Evolutionary conservation across 176 grass and related monocot genomes (phyloP).

Genomic region (Guadua angustifolia): DNA sequence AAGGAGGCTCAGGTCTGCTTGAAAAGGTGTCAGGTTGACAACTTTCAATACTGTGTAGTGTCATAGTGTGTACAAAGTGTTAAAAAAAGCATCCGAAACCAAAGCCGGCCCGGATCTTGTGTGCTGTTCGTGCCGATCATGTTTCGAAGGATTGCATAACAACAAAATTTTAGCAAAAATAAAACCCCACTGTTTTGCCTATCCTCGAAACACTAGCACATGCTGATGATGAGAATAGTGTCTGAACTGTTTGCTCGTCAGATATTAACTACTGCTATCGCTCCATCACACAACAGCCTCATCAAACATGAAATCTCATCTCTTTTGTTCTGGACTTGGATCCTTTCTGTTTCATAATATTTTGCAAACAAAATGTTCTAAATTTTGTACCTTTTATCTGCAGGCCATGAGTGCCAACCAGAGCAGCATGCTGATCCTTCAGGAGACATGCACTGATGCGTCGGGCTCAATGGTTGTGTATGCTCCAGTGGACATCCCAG

Average conservation of each 20-base stretch:
- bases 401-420: conserved; percentile 86
- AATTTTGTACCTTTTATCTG: conserved; percentile 12
- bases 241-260: conserved; percentile 35
- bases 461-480: conserved; percentile 97
- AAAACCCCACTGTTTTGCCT: background rate
- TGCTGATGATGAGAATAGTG: background rate
- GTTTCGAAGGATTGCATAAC: background rate
- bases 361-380: background rate
- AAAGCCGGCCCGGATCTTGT: conserved; percentile 20
- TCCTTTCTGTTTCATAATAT: background rate
- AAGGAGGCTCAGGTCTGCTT: conserved; percentile 43
- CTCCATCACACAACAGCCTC: conserved; percentile 6
- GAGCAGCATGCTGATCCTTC: conserved; percentile 98
- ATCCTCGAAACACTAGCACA: conserved; percentile 10
- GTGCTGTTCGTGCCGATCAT: background rate
- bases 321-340: background rate
- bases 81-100: conserved; percentile 20
- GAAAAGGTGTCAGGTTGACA: conserved; percentile 55
- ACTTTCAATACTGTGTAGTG: conserved; percentile 33
- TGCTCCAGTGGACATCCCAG: conserved; percentile 90
- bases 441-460: conserved; percentile 89
- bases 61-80: conserved; percentile 24
- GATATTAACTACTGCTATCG: conserved; percentile 6
- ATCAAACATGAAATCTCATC: background rate
- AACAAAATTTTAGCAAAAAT: conserved; percentile 11